Evolutionary conservation across 805 yeast species (phyloP), one percentile per base, ranked within the genome.

Genomic region (Lipomyces chichibuensis): DNA sequence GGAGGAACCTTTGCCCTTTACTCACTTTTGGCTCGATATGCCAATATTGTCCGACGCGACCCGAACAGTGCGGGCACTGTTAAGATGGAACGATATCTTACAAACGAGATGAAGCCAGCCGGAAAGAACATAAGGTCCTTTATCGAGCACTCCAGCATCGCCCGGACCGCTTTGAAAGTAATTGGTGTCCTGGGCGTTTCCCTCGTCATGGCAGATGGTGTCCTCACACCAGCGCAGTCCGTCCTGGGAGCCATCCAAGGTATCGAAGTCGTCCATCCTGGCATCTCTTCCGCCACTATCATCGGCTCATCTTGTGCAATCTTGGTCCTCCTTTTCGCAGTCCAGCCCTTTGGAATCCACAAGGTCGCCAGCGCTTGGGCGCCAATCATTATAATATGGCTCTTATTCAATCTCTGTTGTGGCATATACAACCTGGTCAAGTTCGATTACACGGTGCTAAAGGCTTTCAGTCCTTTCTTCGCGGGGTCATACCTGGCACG

Each of bases 1-100:
- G 88, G 88, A 69, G 88, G 89, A 1, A 87, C 85, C 67, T 82
- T 85, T 51, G 88, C 89, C 17, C 82, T 85, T 52, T 85, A 85
- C 70, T 83, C 87, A 20, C 84, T 84, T 70, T 80, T 85, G 52
- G 85, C 87, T 8, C 77, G 85, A 53, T 76, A 77, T 53, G 75
- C 57, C n/a, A 53, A 53, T 20, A 53, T 53, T 17, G 35, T n/a
- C 14, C 6, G n/a, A 14, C 32, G 57, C n/a, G 57, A 53, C 20
- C 57, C 57, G 14, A 27, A 32, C 17, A 32, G 5, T 17, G 20
- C 23, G 9, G n/a, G 9, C 20, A 27, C 57, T 7, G 57, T 53
- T 17, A 53, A 32, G 23, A 53, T 53, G 57, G 29, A 53, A 6
- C 17, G 57, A 17, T 53, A 53, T 53, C 57, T 27, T 17, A 53